These are phyloP conservation scores for Globisporangium ultimum DNA, from an alignment of 352 stramenopile genomes.

Conservation along the genomic window DNA sequence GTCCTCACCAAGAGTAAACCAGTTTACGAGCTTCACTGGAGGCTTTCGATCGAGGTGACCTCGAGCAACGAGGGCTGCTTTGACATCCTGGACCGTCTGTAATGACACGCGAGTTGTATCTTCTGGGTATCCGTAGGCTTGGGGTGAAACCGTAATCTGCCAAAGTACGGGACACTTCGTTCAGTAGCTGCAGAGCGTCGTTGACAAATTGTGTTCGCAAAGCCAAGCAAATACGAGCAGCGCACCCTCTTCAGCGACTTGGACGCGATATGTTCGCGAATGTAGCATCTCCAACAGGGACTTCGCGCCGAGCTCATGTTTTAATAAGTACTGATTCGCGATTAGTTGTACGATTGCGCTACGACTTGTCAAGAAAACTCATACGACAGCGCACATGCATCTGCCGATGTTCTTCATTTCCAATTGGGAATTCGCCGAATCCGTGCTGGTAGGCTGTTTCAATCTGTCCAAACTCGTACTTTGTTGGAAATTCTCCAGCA, in stretches of 20 bases:
- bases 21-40: neutral
- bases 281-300: slow-evolving; percentile 13
- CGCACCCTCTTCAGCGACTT: slow-evolving; percentile 16
- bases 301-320: neutral
- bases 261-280: slow-evolving; percentile 16
- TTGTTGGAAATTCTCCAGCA: too few relatives aligned
- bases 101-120: slow-evolving; percentile 12
- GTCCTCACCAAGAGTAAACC: slow-evolving; percentile 12
- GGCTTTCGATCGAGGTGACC: too few relatives aligned
- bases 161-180: slow-evolving; percentile 11
- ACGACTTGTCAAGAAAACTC: too few relatives aligned
- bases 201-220: neutral
- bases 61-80: neutral
- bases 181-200: slow-evolving; percentile 10
- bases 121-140: slow-evolving; percentile 2
- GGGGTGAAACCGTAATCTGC: slow-evolving; percentile 17
- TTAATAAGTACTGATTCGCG: slow-evolving; percentile 6
- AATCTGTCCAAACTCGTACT: too few relatives aligned
- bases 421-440: too few relatives aligned
- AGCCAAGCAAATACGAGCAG: slow-evolving; percentile 22
- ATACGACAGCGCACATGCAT: too few relatives aligned
- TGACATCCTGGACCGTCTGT: neutral
- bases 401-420: too few relatives aligned
- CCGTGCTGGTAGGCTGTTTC: too few relatives aligned
- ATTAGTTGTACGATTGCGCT: too few relatives aligned